phyloP scores from a whole-genome alignment of 2,329 filamentous ascomycete genomes.

The Microthyrium microscopicum region DNA sequence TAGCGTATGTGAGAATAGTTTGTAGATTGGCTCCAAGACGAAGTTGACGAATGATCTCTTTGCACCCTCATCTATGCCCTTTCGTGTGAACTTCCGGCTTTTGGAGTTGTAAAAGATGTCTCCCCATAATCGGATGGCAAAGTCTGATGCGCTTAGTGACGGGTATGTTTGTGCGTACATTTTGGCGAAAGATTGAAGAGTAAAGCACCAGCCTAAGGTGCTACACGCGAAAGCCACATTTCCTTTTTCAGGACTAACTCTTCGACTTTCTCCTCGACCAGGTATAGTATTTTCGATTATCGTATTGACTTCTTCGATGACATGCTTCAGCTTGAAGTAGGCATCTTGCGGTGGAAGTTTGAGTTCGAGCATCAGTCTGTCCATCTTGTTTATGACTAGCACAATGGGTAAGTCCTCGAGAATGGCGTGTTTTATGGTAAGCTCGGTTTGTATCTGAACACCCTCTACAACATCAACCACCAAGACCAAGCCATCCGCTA shows the following conservation, averaged over 20 bases:
- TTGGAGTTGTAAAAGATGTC: slow-evolving; percentile 90
- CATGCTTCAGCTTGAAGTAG: slow-evolving; percentile 97
- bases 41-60: slow-evolving; percentile 88
- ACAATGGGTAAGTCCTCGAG: slow-evolving; percentile 79
- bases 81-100: slow-evolving; percentile 83
- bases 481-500: slow-evolving; percentile 83
- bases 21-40: slow-evolving; percentile 92
- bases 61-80: slow-evolving; percentile 61
- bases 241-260: slow-evolving; percentile 87
- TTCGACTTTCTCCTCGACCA: slow-evolving; percentile 58
- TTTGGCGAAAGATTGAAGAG: slow-evolving; percentile 79
- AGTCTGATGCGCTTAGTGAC: slow-evolving; percentile 58
- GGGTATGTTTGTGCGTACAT: slow-evolving; percentile 89
- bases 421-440: slow-evolving; percentile 91
- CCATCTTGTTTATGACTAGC: slow-evolving; percentile 92
- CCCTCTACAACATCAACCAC: slow-evolving; percentile 95
- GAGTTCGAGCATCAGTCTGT: slow-evolving; percentile 81
- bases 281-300: slow-evolving; percentile 79
- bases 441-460: slow-evolving; percentile 96
- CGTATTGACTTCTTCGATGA: slow-evolving; percentile 96
- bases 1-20: slow-evolving; percentile 88
- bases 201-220: slow-evolving; percentile 94
- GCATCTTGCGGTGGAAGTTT: slow-evolving; percentile 89
- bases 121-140: slow-evolving; percentile 78
- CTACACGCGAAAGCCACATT: slow-evolving; percentile 96